phyloP scores from a whole-genome alignment of 1,284 basidiomycete species.

The Ganoderma lucidum region DNA sequence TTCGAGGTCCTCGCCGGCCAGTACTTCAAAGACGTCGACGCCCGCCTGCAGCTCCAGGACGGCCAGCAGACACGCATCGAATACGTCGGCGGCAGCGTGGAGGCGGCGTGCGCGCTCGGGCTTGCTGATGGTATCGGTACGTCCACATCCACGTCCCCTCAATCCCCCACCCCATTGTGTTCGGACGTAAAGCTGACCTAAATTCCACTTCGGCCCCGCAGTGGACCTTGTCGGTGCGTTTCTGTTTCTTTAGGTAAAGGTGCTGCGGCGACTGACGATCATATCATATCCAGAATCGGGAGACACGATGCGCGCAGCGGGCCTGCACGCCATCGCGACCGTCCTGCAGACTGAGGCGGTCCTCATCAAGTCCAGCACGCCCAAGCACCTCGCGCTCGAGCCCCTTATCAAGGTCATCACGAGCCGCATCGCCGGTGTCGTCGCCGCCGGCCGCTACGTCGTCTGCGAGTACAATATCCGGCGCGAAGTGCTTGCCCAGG shows the following conservation, averaged over 20 bases:
- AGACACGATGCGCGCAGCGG: slow-evolving; percentile 99
- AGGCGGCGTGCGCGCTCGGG: slow-evolving; percentile 96
- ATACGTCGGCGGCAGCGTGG: slow-evolving; percentile 97
- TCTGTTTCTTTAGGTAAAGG: neutral
- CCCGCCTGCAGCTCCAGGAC: slow-evolving; percentile 55
- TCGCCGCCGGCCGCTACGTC: slow-evolving; percentile 91
- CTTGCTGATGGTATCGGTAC: slow-evolving; percentile 96
- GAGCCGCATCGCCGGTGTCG: slow-evolving; percentile 90
- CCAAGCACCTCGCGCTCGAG: slow-evolving; percentile 72
- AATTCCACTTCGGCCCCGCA: slow-evolving; percentile 40
- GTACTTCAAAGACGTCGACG: slow-evolving; percentile 84
- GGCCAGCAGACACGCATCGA: slow-evolving; percentile 83
- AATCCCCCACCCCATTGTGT: neutral
- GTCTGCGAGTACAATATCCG: slow-evolving; percentile 93
- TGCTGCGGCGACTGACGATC: neutral
- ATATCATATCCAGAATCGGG: slow-evolving; percentile 80
- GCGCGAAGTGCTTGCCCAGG: slow-evolving; percentile 67
- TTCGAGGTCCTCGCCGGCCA: slow-evolving; percentile 89
- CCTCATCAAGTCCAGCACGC: slow-evolving; percentile 84
- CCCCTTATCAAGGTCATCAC: slow-evolving; percentile 86
- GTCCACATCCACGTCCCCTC: slow-evolving; percentile 37
- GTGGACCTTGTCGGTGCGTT: slow-evolving; percentile 90
- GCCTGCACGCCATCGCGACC: slow-evolving; percentile 92
- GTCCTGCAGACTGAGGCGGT: slow-evolving; percentile 92
- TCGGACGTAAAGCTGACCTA: neutral